Conservation (phyloP, 1,284 basidiomycete genomes). For the Melampsora americana region DNA sequence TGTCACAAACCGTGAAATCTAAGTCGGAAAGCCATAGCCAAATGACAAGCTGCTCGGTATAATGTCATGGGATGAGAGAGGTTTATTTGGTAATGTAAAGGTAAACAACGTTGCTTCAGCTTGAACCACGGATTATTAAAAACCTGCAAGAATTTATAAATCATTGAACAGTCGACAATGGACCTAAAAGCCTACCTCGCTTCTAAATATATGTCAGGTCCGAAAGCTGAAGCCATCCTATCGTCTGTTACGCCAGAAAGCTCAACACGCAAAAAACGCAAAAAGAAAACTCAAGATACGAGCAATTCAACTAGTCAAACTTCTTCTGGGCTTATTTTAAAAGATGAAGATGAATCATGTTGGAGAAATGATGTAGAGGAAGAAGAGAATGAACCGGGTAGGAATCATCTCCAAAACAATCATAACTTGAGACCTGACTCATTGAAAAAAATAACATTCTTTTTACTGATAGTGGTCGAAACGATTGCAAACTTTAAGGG, state of each 20-base stretch:
- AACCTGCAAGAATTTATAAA: neutral
- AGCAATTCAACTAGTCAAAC: neutral
- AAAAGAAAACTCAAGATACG: constrained; percentile 61
- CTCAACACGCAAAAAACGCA: constrained; percentile 65
- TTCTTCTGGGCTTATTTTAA: constrained; percentile 37
- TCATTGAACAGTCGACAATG: neutral
- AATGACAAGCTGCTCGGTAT: neutral
- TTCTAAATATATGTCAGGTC: constrained; percentile 82
- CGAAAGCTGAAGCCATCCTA: constrained; percentile 92
- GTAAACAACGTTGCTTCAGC: neutral
- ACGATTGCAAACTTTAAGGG: constrained; percentile 36
- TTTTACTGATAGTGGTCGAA: constrained; percentile 19
- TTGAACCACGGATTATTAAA: neutral
- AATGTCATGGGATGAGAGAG: neutral
- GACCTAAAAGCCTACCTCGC: constrained; percentile 60
- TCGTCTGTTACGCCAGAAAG: constrained; percentile 60
- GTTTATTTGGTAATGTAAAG: neutral
- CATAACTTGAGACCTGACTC: neutral
- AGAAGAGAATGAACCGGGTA: constrained; percentile 19
- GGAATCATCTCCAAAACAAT: neutral
- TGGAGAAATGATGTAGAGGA: constrained; percentile 45
- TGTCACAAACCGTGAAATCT: too few relatives aligned
- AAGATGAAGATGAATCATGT: constrained; percentile 13
- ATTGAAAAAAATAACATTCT: neutral
- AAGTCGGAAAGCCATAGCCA: neutral